These are phyloP conservation scores for Cladosporium cucumerinum DNA, from an alignment of 2,329 filamentous ascomycete genomes.

Conservation along the genomic window DNA sequence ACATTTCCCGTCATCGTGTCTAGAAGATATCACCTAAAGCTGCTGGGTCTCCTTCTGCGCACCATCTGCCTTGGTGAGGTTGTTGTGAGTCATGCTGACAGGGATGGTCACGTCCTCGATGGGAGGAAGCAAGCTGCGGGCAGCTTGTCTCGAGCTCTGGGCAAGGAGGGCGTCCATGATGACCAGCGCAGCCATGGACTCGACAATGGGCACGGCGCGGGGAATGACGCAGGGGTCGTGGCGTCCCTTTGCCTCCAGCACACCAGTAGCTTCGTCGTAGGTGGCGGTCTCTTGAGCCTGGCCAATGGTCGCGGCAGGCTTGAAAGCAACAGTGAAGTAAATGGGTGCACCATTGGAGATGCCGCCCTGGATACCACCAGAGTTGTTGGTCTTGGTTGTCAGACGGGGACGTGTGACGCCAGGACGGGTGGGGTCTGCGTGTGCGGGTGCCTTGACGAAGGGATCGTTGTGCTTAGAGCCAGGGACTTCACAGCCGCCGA, in stretches of 20 bases:
- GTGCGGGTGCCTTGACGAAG: constrained; percentile 61
- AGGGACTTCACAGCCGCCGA: constrained; percentile 78
- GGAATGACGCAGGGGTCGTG: constrained; percentile 94
- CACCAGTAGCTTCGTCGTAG: constrained; percentile 72
- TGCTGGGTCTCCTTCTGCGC: constrained; percentile 7
- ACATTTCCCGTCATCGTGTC: not conserved
- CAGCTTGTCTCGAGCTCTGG: constrained; percentile 63
- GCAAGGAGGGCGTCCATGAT: constrained; percentile 84
- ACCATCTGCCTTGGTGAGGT: constrained; percentile 22
- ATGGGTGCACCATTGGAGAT: constrained; percentile 91
- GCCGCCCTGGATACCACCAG: constrained; percentile 89
- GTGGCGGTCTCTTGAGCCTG: constrained; percentile 80
- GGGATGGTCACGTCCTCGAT: constrained; percentile 14
- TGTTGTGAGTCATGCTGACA: constrained; percentile 25
- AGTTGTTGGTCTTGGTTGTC: constrained; percentile 90
- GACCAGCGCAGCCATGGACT: constrained; percentile 85
- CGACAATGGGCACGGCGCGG: constrained; percentile 78
- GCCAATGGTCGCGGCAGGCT: constrained; percentile 89
- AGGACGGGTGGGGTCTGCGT: constrained; percentile 32
- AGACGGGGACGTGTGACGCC: constrained; percentile 59
- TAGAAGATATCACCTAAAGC: not conserved
- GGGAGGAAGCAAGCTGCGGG: constrained; percentile 38
- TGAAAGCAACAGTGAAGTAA: constrained; percentile 94
- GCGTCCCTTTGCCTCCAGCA: constrained; percentile 84
- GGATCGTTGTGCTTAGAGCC: constrained; percentile 91